A percentile compares a stretch with the other conserved stretches of the same genome.
phyloP scores from a whole-genome alignment of 495 filamentous ascomycete species.

The Corynascus novoguineensis region DNA sequence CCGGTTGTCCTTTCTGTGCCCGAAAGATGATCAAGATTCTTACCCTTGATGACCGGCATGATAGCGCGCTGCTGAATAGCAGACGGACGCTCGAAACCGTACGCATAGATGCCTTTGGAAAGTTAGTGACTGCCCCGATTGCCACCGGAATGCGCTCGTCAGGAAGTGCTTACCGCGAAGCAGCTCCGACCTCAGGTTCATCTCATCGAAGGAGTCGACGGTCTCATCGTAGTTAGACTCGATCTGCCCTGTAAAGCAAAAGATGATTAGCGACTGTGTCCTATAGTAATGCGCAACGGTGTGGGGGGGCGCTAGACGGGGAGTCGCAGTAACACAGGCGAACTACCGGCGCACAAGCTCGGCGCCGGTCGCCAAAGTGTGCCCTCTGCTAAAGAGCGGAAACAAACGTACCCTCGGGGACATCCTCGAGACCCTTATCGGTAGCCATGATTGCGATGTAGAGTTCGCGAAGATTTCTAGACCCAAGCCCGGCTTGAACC shows the following conservation, averaged over 20 bases:
- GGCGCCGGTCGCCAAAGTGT: neutral
- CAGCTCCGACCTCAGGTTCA: constrained; percentile 93
- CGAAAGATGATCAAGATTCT: constrained; percentile 32
- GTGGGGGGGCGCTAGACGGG: constrained; percentile 3
- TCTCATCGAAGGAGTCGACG: constrained; percentile 96
- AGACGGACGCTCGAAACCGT: constrained; percentile 98
- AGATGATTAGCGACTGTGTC: constrained; percentile 17
- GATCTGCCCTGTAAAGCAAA: constrained; percentile 69
- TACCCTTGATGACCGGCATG: constrained; percentile 99
- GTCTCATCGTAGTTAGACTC: constrained; percentile 99
- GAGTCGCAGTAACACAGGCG: neutral
- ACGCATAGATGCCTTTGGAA: constrained; percentile 85
- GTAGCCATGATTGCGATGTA: constrained; percentile 87
- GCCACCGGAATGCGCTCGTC: constrained; percentile 6
- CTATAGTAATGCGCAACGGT: neutral
- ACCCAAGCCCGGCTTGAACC: constrained; percentile 66
- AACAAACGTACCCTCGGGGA: constrained; percentile 69
- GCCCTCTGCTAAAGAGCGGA: neutral
- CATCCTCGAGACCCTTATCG: constrained; percentile 94
- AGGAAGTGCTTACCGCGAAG: constrained; percentile 70
- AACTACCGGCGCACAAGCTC: neutral
- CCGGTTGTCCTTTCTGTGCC: neutral
- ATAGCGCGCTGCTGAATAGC: constrained; percentile 99
- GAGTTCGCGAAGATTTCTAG: constrained; percentile 45
- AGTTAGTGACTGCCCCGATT: constrained; percentile 18